Percentiles rank a stretch among this genome's conserved stretches.
Conservation (phyloP, 768 basidiomycete species). For the Xanthoconium stramineum region DNA sequence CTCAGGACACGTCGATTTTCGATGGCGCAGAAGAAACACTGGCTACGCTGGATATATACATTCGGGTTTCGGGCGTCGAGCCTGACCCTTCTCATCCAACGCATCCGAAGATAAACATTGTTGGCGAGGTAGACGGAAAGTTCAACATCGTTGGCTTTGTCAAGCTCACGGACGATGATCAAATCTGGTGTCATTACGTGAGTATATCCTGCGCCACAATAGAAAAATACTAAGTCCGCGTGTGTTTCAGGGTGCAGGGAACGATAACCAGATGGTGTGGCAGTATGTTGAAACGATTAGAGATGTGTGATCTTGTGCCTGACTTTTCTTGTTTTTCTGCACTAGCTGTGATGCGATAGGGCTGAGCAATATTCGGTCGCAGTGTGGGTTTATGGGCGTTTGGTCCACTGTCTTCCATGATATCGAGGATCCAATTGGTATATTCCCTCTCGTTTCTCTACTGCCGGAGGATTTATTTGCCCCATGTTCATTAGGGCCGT, state of each 20-base stretch:
- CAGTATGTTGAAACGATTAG: conserved; percentile 35
- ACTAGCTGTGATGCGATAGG: conserved; percentile 60
- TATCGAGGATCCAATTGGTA: conserved; percentile 46
- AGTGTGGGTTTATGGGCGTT: conserved; percentile 53
- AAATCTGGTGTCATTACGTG: conserved; percentile 65
- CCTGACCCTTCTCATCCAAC: conserved; percentile 47
- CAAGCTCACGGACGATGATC: conserved; percentile 52
- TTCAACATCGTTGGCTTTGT: conserved; percentile 54
- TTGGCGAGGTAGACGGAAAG: conserved; percentile 47
- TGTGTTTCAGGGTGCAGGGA: conserved; percentile 45
- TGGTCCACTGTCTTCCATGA: conserved; percentile 52
- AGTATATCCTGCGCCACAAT: conserved; percentile 21
- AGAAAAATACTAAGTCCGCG: not conserved
- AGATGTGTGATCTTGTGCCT: not conserved
- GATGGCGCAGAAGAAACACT: conserved; percentile 51
- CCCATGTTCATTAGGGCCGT: conserved; percentile 16
- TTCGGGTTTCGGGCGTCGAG: conserved; percentile 41
- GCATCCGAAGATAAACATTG: conserved; percentile 52
- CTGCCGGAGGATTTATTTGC: not conserved
- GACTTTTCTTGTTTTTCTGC: conserved; percentile 15
- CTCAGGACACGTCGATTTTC: conserved; percentile 46
- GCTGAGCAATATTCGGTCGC: conserved; percentile 57
- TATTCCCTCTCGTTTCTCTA: not conserved
- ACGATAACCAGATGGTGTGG: conserved; percentile 53
- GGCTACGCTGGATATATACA: conserved; percentile 44